Conservation (phyloP, 2,329 filamentous ascomycete species). For the Neocucurbitaria cava region DNA sequence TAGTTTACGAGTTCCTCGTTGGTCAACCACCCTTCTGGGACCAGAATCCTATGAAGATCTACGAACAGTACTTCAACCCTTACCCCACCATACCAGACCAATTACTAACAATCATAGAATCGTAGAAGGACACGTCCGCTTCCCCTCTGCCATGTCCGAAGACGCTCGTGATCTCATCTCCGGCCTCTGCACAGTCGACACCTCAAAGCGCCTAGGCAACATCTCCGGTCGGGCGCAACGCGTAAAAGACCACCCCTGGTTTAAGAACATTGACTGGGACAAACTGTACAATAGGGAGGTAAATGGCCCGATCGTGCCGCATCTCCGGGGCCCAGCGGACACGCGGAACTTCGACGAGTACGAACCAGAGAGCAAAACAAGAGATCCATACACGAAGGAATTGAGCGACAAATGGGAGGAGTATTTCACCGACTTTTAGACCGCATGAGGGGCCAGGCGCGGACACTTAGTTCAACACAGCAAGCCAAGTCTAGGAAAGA, state of each 20-base stretch:
- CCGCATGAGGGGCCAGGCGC: neutral
- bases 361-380: constrained; percentile 73
- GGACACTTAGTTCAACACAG: no score
- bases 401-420: constrained; percentile 73
- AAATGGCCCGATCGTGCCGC: constrained; percentile 77
- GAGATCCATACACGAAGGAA: constrained; percentile 72
- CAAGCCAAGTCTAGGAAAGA: neutral
- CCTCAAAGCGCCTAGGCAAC: constrained; percentile 78
- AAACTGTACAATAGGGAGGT: constrained; percentile 69
- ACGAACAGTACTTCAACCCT: constrained; percentile 64
- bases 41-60: constrained; percentile 85
- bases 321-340: constrained; percentile 74
- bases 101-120: constrained; percentile 61
- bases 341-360: constrained; percentile 84
- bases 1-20: constrained; percentile 84
- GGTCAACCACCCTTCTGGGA: constrained; percentile 89
- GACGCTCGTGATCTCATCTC: constrained; percentile 78
- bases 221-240: constrained; percentile 74
- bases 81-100: neutral
- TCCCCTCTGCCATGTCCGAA: constrained; percentile 71
- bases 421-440: constrained; percentile 73
- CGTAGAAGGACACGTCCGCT: constrained; percentile 77
- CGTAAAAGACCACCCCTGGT: constrained; percentile 80
- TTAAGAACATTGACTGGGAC: constrained; percentile 76
- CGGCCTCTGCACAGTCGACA: constrained; percentile 79